Base-by-base conservation (phyloP, 208 protist genomes). In the Leptomonas pyrrhocoris region DNA sequence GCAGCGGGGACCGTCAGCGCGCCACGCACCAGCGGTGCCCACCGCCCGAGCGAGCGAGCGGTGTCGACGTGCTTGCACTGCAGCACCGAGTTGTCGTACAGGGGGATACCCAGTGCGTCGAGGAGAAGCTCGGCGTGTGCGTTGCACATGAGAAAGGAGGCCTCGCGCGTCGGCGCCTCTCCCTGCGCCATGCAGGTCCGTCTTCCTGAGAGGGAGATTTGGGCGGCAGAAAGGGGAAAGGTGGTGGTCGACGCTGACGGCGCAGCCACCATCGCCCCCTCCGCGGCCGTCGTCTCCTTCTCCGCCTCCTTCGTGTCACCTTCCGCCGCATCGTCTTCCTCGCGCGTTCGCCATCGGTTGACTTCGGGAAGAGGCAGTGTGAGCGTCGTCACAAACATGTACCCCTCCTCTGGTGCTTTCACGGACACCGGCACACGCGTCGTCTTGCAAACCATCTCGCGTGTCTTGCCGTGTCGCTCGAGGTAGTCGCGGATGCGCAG, bases 81-180 rank as follows among this genome's bases (percentile, higher is more conserved):
- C 51, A 96, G 56, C 31, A 75, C 28, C 0, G 72, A 19, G 59
- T 94, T 70, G 60, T 96, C 89, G 74, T 94, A 96, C 30, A 92
- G 51, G 5, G 82, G 73, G 21, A 89, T 50, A 6, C 92, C 92
- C 23, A 93, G 59, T 13, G 85, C 73, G 57, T 96, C 92, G 30
- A 96, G 74, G 3, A 96, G 68, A 6, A 95, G 69, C 71, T 96
- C 89, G 9, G 89, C 88, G 55, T 96, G 92, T 58, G 93, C 83
- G 45, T 81, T 77, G 72, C 89, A 96, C 80, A 96, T 75, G 7
- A 86, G 50, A 30, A 88, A 4, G 12, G 92, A 81, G 13, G 94
- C 90, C 43, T 79, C 77, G 38, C 73, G 74, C 21, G 75, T 83
- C 51, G 88, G 86, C 6, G 79, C 86, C 74, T 96, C 92, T 7